phyloP scores from a whole-genome alignment of 208 protist species.

The Leishmania tropica region DNA sequence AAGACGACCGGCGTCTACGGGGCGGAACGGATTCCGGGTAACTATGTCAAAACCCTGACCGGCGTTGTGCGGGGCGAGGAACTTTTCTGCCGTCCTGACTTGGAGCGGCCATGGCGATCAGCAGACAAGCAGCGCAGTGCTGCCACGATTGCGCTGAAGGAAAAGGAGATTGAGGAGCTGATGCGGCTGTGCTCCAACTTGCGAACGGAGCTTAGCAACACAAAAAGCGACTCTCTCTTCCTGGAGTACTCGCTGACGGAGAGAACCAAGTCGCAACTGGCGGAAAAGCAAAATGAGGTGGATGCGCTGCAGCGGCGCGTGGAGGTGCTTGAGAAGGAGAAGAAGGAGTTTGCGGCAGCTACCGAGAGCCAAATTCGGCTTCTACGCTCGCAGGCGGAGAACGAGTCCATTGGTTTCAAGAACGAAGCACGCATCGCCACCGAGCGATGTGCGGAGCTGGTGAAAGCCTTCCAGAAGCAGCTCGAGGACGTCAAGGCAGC shows the following conservation, averaged over 20 bases:
- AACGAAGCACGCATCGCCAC: constrained; percentile 57
- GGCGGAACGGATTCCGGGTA: constrained; percentile 63
- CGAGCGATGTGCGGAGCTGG: constrained; percentile 55
- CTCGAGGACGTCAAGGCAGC: constrained; percentile 81
- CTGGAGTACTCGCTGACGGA: constrained; percentile 67
- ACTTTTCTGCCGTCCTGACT: constrained; percentile 84
- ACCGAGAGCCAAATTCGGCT: constrained; percentile 78
- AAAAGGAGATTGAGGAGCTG: constrained; percentile 90
- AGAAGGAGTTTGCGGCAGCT: constrained; percentile 46
- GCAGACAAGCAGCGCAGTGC: constrained; percentile 48
- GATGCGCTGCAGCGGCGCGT: constrained; percentile 37
- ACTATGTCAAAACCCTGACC: constrained; percentile 74
- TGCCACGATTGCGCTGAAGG: constrained; percentile 66
- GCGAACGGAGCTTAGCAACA: constrained; percentile 82
- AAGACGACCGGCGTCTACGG: constrained; percentile 78
- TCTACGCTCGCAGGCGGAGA: constrained; percentile 73
- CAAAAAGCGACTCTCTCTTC: constrained; percentile 66
- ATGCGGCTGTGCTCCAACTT: constrained; percentile 78
- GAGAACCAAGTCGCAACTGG: constrained; percentile 45
- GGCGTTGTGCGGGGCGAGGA: constrained; percentile 83
- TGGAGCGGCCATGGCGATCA: constrained; percentile 88
- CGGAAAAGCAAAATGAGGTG: constrained; percentile 53
- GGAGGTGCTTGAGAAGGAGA: constrained; percentile 39
- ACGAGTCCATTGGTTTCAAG: constrained; percentile 51
- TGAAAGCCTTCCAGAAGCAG: constrained; percentile 61